A percentile compares a stretch with the other conserved stretches of the same genome.
These are phyloP conservation scores for Candida methanosorbosa DNA, from an alignment of 805 yeast species.

Conservation along the genomic window DNA sequence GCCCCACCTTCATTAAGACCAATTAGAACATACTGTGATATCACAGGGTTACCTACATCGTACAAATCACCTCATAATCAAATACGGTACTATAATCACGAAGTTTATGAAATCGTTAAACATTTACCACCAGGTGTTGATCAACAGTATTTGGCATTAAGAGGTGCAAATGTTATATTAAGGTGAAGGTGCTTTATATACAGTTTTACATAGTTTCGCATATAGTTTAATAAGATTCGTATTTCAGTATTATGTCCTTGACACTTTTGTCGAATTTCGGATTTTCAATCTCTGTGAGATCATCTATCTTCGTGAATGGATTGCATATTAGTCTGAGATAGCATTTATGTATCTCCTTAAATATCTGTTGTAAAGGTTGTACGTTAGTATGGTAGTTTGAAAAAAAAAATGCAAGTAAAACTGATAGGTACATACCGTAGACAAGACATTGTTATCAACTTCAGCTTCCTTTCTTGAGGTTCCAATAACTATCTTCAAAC, in stretches of 20 bases:
- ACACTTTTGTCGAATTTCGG: conserved; percentile 19
- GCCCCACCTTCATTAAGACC: conserved; percentile 90
- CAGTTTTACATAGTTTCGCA: not conserved
- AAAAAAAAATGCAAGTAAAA: too few relatives aligned
- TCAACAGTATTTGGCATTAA: conserved; percentile 79
- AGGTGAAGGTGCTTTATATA: conserved; percentile 26
- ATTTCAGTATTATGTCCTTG: conserved; percentile 13
- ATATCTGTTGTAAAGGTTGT: conserved; percentile 12
- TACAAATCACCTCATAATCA: conserved; percentile 72
- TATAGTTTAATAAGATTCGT: too few relatives aligned
- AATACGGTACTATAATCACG: conserved; percentile 72
- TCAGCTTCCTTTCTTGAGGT: conserved; percentile 26
- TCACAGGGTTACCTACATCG: conserved; percentile 77
- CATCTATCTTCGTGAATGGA: conserved; percentile 42
- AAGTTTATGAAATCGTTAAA: conserved; percentile 69
- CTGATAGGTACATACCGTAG: too few relatives aligned
- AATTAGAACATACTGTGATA: conserved; percentile 78
- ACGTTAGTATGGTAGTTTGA: too few relatives aligned
- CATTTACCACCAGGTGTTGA: conserved; percentile 86
- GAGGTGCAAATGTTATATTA: conserved; percentile 83
- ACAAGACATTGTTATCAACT: conserved; percentile 2
- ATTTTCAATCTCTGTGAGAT: conserved; percentile 21
- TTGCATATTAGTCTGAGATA: conserved; percentile 52
- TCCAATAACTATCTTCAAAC: conserved; percentile 59
- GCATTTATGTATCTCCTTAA: conserved; percentile 39